phyloP scores from a whole-genome alignment of 805 yeast species.

The Pichia scutulata region DNA sequence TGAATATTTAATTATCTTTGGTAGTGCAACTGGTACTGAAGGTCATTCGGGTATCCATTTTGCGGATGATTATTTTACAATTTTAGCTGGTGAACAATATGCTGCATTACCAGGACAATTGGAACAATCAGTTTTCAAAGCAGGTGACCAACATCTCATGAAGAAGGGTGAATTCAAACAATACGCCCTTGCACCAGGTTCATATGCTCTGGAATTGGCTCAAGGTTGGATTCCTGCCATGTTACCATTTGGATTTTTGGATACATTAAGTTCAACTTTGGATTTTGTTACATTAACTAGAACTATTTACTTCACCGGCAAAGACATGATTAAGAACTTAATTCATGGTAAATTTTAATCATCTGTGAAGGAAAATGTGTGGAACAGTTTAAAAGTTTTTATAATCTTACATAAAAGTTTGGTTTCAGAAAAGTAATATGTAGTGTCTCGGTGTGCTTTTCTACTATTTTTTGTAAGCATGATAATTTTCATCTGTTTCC shows the following conservation, averaged over 20 bases:
- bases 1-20: conserved; percentile 89
- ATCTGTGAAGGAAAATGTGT: background rate
- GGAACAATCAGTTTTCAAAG: conserved; percentile 61
- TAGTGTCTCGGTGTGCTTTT: no score
- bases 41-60: conserved; percentile 95
- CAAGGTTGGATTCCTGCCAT: conserved; percentile 98
- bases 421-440: no score
- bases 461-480: no score
- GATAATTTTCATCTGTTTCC: no score
- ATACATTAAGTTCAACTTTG: conserved; percentile 69
- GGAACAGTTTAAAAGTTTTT: no score
- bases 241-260: conserved; percentile 93
- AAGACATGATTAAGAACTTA: conserved; percentile 67
- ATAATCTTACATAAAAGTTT: no score
- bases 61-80: conserved; percentile 96
- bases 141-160: conserved; percentile 85
- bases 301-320: conserved; percentile 70
- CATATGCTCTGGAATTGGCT: conserved; percentile 89
- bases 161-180: conserved; percentile 70
- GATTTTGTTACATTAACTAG: conserved; percentile 62
- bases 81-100: conserved; percentile 67
- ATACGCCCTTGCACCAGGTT: conserved; percentile 74
- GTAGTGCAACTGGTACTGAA: conserved; percentile 89
- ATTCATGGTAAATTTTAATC: conserved; percentile 59
- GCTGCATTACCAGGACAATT: conserved; percentile 65